Base-by-base conservation (phyloP, 2,329 filamentous ascomycete genomes). In the Alternaria angustiovoidea region DNA sequence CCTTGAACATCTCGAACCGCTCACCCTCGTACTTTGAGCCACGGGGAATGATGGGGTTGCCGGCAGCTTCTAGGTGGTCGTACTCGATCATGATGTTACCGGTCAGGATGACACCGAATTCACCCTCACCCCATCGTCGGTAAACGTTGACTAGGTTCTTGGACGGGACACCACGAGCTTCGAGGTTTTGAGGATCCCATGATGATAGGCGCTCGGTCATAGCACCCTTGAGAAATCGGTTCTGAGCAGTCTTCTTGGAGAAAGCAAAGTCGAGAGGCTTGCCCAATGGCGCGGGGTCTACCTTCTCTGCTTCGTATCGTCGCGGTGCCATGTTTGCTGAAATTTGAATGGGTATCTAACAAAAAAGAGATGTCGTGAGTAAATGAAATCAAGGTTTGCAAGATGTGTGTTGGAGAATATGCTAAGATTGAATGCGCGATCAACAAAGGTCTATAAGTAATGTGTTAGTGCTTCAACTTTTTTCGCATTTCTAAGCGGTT, bases 71-170 rank as follows among this genome's bases (percentile, higher is more conserved):
- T 82, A 85, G 60, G 88, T 86, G 73, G 88, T 87, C 85, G 63
- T 84, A 86, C 48, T 88, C 86, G 44, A 90, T 82, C 83, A 89
- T 87, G 60, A 89, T 80, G 74, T 91, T 91, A 43, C 88, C 88
- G 0, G 86, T 88, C 1, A 89, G 73, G 59, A 89, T 85, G 26
- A 86, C 83, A 14, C 75, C 75, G 22, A 70, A 70, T 18, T 68
- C 67, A 14, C 75, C 75, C 46, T 75, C 69, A 2, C 88, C 88
- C 87, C 87, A 91, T 63, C 83, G 77, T 36, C 65, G 62, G 62
- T 79, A 79, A 49, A 82, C 80, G 75, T 90, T 90, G 41, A 87
- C 78, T 53, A 84, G 84, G 55, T 84, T 79, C 63, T 83, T 81
- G 12, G 81, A 81, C 7, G 86, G 84, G 5, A 89, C 77, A 24